Base-by-base conservation (phyloP, 2,329 filamentous ascomycete genomes). In the Exophiala sideris region DNA sequence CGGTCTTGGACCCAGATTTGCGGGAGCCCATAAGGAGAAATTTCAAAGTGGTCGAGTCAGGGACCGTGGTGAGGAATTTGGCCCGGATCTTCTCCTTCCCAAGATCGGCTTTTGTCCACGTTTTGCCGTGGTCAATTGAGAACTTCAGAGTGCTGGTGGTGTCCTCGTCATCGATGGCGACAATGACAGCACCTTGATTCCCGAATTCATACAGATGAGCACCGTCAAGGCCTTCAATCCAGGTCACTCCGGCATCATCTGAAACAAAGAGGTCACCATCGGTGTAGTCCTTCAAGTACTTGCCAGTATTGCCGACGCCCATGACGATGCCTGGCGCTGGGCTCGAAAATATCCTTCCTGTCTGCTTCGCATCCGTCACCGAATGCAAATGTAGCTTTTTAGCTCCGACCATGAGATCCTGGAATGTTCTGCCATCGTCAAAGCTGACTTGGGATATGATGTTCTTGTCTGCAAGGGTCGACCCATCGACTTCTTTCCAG, bases 131-230 rank as follows among this genome's bases (percentile, higher is more conserved):
- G 67, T 99, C 84, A 21, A 96, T 75, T 1, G 94, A 97, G 71
- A 92, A 99, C 57, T 83, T 79, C 52, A 86, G 76, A 52, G 85
- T 73, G 35, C 83, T 73, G 1, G 86, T 89, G 45, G 77, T 74
- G 11, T 72, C 77, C 45, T 79, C 76, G 64, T 96, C 89, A 58
- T 82, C 79, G 35, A 97, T 78, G 3, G 94, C 94, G 29, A 97
- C 80, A 29, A 99, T 76, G 16, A 99, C 82, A 12, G 91, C 91
- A 1, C 94, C 94, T 62, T 95, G 87, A 64, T 96, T 92, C 49
- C 94, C 94, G 69, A 97, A 95, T 67, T 96, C 91, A 71, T 95
- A 99, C 69, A 95, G 94, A 73, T 97, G 91, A 10, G 91, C 88
- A 16, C 89, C 89, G 12, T 91, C 78, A 4, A 89, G 79, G 14